These are phyloP conservation scores for Lasiodiplodia hormozganensis DNA, from an alignment of 2,329 filamentous ascomycete species.

Conservation along the genomic window DNA sequence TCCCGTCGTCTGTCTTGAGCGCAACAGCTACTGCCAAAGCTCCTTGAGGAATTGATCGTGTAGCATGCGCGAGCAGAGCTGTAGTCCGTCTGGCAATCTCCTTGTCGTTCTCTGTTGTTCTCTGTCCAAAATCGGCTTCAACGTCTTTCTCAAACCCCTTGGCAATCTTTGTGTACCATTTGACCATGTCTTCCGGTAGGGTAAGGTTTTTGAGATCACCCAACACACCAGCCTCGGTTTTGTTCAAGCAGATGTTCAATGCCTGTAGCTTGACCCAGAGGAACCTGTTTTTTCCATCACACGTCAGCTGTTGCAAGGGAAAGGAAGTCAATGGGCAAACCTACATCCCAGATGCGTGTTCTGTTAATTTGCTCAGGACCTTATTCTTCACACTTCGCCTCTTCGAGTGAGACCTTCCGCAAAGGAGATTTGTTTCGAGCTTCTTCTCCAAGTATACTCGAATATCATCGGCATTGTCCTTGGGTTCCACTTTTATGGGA, in stretches of 20 bases:
- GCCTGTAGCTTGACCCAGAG: background rate
- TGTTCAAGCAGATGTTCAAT: background rate
- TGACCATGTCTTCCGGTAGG: too few species aligned
- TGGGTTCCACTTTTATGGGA: background rate
- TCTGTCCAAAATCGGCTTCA: background rate
- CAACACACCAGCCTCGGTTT: background rate
- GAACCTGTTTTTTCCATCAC: background rate
- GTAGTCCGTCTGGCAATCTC: background rate
- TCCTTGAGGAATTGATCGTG: background rate
- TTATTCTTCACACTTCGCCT: background rate
- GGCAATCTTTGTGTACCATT: too few species aligned
- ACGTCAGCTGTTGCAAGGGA: background rate
- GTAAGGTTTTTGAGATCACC: background rate
- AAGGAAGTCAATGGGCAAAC: too few species aligned
- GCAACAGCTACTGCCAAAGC: background rate
- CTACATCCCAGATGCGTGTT: background rate
- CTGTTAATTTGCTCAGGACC: background rate
- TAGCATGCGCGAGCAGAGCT: background rate
- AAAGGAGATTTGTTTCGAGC: background rate
- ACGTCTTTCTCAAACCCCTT: background rate
- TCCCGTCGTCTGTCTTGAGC: background rate
- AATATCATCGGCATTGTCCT: background rate
- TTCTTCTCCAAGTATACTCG: background rate
- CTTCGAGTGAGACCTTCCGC: background rate
- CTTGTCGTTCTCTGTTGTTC: background rate